Conservation (phyloP, 148 eudicot genomes). For the Rhododendron griersonianum region DNA sequence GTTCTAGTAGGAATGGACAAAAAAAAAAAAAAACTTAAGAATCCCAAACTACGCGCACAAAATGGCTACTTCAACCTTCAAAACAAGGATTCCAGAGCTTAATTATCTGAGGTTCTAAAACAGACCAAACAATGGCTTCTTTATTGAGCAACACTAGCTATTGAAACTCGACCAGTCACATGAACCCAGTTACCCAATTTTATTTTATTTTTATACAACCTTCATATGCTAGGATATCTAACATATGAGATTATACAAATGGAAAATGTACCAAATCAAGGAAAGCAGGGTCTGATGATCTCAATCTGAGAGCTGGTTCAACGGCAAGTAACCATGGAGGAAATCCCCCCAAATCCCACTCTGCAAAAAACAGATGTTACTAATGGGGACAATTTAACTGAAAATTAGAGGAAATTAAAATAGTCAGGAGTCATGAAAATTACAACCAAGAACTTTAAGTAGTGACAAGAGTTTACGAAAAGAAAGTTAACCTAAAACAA, state of each 20-base stretch:
- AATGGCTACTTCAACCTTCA: background rate
- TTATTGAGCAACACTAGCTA: background rate
- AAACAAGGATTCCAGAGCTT: background rate
- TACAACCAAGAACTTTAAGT: background rate
- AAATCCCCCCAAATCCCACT: slow-evolving; percentile 99
- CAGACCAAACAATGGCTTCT: background rate
- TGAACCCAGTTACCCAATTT: background rate
- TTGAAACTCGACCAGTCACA: background rate
- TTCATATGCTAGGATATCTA: background rate
- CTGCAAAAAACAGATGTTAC: slow-evolving; percentile 34
- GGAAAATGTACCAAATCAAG: slow-evolving; percentile 54
- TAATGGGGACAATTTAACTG: slow-evolving; percentile 4
- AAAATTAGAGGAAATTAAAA: background rate
- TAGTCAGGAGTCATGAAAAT: background rate
- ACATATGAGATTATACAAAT: background rate
- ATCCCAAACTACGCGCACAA: background rate
- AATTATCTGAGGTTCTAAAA: background rate
- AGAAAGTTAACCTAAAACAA: background rate
- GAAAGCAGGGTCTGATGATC: slow-evolving; percentile 85
- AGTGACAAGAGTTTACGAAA: background rate
- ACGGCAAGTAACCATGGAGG: slow-evolving; percentile 90
- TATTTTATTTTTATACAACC: background rate
- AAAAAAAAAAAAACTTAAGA: background rate
- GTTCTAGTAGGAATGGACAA: background rate
- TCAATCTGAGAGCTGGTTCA: slow-evolving; percentile 69